Evolutionary conservation across 1,139 yeast species (phyloP).

Genomic region (Debaryomyces coudertii): DNA sequence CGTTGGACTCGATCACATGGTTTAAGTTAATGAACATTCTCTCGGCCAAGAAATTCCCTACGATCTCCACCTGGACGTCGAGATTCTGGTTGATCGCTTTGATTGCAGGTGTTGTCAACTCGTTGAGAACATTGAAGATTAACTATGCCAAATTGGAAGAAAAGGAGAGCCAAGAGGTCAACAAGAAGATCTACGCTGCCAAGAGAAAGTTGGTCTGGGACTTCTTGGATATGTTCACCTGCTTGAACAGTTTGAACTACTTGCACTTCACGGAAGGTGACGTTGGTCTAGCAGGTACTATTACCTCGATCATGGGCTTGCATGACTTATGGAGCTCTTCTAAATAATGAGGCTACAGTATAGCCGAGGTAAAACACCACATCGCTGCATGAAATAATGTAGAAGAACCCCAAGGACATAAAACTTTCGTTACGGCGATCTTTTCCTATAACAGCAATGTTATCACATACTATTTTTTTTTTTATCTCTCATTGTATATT

Average conservation of each 20-base stretch:
- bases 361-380: background rate
- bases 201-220: constrained; percentile 79
- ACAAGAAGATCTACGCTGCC: constrained; percentile 44
- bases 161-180: constrained; percentile 34
- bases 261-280: constrained; percentile 75
- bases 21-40: constrained; percentile 55
- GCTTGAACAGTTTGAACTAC: constrained; percentile 66
- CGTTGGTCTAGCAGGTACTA: constrained; percentile 81
- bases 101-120: constrained; percentile 61
- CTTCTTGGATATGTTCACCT: constrained; percentile 73
- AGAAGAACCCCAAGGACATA: no score
- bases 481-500: background rate
- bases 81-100: constrained; percentile 83
- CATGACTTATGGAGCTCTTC: constrained; percentile 65
- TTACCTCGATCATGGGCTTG: constrained; percentile 80
- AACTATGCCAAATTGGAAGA: constrained; percentile 32
- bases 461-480: background rate
- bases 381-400: background rate
- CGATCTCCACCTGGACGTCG: constrained; percentile 48
- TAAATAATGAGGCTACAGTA: constrained; percentile 15
- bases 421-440: background rate
- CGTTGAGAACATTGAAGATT: constrained; percentile 45
- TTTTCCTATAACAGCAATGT: background rate
- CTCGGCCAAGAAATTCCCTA: constrained; percentile 37
- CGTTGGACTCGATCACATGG: constrained; percentile 75